These are phyloP conservation scores for Pleurotus citrinopileatus DNA, from an alignment of 768 basidiomycete genomes.

Conservation along the genomic window DNA sequence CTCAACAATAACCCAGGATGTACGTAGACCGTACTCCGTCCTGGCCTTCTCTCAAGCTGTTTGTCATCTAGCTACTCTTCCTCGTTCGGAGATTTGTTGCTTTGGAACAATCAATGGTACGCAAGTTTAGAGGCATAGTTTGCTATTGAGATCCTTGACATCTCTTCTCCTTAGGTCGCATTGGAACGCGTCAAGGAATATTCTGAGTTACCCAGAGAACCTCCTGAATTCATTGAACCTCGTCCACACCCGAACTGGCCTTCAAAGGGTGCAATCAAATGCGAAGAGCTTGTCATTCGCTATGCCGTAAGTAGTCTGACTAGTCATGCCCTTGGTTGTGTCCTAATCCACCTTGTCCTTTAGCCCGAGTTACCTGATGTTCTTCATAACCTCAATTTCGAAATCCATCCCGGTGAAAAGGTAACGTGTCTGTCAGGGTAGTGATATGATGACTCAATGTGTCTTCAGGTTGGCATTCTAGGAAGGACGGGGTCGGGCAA, in stretches of 20 bases:
- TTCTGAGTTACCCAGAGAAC: slow-evolving; percentile 73
- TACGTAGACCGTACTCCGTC: neutral
- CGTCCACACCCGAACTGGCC: slow-evolving; percentile 85
- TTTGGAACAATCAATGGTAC: slow-evolving; percentile 89
- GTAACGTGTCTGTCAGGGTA: too few relatives aligned
- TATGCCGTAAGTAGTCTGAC: slow-evolving; percentile 57
- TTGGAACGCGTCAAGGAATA: slow-evolving; percentile 91
- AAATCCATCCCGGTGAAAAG: slow-evolving; percentile 74
- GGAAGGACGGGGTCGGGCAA: slow-evolving; percentile 77
- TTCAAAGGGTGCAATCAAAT: slow-evolving; percentile 59
- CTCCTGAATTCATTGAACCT: slow-evolving; percentile 83
- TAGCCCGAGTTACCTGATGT: slow-evolving; percentile 88
- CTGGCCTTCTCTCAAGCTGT: neutral
- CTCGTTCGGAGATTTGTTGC: slow-evolving; percentile 81
- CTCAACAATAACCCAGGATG: slow-evolving; percentile 66
- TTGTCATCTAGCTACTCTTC: slow-evolving; percentile 43
- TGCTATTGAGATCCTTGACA: neutral
- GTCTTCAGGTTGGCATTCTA: slow-evolving; percentile 58
- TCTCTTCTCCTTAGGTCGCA: slow-evolving; percentile 52
- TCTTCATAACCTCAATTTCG: slow-evolving; percentile 75
- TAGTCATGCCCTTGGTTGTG: neutral
- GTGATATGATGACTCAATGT: too few relatives aligned
- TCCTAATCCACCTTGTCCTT: slow-evolving; percentile 1
- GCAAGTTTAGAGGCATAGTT: slow-evolving; percentile 9
- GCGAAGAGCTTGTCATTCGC: slow-evolving; percentile 72